Base-by-base conservation (phyloP, 148 eudicot genomes). In the Bassia scoparia region DNA sequence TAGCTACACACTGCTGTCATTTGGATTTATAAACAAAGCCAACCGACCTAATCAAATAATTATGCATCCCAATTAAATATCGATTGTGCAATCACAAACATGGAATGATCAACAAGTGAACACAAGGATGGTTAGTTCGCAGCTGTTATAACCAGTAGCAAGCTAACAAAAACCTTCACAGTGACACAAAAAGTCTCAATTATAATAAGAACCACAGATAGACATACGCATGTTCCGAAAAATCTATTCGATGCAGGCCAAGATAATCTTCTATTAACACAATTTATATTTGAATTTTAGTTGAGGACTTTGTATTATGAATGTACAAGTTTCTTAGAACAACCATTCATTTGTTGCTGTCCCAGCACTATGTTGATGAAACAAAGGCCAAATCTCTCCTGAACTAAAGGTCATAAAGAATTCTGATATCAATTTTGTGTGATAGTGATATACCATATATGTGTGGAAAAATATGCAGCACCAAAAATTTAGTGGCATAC, bases 401-500 rank as follows among this genome's bases (percentile, higher is more conserved):
- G 14, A 56, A 44, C 27, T 49, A 27, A 44, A 35, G 69, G 65
- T 33, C 48, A 38, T 37, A 41, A 71, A 70, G 20, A 38, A 71
- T 4, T 15, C 15, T 70, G 48, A 72, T 46, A 27, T 71, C 65
- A 70, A 62, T 71, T 67, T 67, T 3, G 0, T 6, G 18, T 56
- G 56, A 66, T 54, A 12, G 52, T 65, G 71, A 53, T 31, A n/a
- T n/a, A n/a, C n/a, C n/a, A n/a, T n/a, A n/a, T n/a, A 12, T 69
- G 29, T 31, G 26, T 10, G 26, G 76, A 71, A 72, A 71, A 53
- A 16, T 30, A 61, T 69, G 59, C 14, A 24, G 55, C 59, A 54
- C 61, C 53, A 73, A 49, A n/a, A 63, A 56, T 33, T 67, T 46
- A 78, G 77, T 78, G 81, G 77, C 49, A 53, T 50, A 48, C 68